Conservation (phyloP, 495 filamentous ascomycete genomes). For the Rusavskia elegans region DNA sequence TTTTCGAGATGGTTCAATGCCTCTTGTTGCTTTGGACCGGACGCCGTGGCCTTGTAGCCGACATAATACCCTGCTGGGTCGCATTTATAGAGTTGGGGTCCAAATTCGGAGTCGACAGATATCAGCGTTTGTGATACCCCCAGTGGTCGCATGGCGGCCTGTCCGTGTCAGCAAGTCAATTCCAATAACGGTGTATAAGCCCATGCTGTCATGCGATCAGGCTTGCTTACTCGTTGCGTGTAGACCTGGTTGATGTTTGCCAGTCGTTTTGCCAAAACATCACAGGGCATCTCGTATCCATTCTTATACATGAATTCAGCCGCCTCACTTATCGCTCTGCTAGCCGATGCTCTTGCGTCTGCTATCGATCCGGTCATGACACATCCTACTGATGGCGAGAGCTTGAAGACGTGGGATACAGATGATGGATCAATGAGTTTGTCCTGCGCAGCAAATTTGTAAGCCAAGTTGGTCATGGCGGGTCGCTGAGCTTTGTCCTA, state of each 20-base stretch:
- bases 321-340: constrained; percentile 84
- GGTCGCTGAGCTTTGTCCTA: constrained; percentile 33
- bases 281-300: constrained; percentile 98
- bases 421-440: constrained; percentile 97
- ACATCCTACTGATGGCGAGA: constrained; percentile 90
- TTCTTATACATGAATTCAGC: constrained; percentile 97
- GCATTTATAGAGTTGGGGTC: constrained; percentile 96
- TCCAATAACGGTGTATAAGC: constrained; percentile 2
- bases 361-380: constrained; percentile 98
- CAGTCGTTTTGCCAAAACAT: constrained; percentile 86
- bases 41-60: constrained; percentile 94
- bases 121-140: constrained; percentile 90
- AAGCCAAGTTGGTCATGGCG: neutral
- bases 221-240: constrained; percentile 67
- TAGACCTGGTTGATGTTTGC: constrained; percentile 99
- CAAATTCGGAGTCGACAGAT: constrained; percentile 80
- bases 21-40: constrained; percentile 95
- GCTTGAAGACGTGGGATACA: constrained; percentile 91
- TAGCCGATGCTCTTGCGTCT: constrained; percentile 82
- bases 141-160: constrained; percentile 97
- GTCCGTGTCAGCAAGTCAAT: constrained; percentile 5
- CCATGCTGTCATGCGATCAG: constrained; percentile 3
- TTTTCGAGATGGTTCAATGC: constrained; percentile 95
- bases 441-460: constrained; percentile 40
- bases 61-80: constrained; percentile 96